Conservation (phyloP, 306 rosid genomes). For the Quercus berberidifolia region DNA sequence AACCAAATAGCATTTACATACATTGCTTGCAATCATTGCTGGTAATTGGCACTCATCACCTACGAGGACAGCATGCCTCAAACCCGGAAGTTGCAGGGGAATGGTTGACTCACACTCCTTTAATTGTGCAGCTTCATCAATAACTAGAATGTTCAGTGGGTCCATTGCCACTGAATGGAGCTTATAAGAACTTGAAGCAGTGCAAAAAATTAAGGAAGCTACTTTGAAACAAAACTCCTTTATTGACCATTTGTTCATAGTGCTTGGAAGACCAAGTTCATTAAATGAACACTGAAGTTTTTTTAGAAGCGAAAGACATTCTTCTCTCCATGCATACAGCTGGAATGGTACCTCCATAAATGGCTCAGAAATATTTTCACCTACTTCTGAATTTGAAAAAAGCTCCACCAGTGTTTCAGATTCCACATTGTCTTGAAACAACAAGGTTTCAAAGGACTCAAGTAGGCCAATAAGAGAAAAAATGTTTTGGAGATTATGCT, state of each 20-base stretch:
- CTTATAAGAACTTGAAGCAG: constrained; percentile 64
- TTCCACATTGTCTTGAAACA: constrained; percentile 31
- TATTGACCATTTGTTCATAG: constrained; percentile 7
- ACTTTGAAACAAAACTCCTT: constrained; percentile 48
- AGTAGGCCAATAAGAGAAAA: constrained; percentile 19
- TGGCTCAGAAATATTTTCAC: constrained; percentile 12
- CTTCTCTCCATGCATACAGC: constrained; percentile 30
- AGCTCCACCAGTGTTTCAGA: constrained; percentile 37
- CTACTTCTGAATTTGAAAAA: constrained; percentile 24
- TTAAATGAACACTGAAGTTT: constrained; percentile 39
- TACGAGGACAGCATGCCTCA: constrained; percentile 60
- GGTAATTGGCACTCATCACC: constrained; percentile 84
- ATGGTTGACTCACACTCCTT: constrained; percentile 75
- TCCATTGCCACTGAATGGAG: constrained; percentile 38
- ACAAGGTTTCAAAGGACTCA: constrained; percentile 32
- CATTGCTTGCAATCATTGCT: constrained; percentile 63
- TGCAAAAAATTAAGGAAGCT: constrained; percentile 62
- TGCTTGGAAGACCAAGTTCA: constrained; percentile 42
- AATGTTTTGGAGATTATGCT: constrained; percentile 31
- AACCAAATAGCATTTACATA: constrained; percentile 19
- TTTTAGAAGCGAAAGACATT: constrained; percentile 40
- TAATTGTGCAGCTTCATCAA: constrained; percentile 85
- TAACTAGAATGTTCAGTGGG: constrained; percentile 48
- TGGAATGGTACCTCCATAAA: not conserved
- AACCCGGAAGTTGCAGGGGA: constrained; percentile 52